These are phyloP conservation scores for Oryza glumipatula DNA, from an alignment of 176 grass and related monocot genomes.

Conservation along the genomic window DNA sequence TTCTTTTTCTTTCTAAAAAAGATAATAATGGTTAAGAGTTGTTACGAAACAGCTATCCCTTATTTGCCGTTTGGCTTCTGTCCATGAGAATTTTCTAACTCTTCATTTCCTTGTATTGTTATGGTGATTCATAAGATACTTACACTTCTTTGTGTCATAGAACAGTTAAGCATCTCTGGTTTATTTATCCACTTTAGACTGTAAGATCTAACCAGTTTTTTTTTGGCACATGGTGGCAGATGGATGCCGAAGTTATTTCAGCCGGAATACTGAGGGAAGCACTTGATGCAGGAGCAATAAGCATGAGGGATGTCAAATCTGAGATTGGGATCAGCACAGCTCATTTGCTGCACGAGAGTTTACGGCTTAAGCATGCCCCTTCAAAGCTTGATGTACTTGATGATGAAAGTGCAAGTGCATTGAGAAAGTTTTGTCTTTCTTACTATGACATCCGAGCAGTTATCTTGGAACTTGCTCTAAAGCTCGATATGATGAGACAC, in stretches of 20 bases:
- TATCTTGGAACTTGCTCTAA: conserved; percentile 76
- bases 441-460: conserved; percentile 93
- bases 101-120: background rate
- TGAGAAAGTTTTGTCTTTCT: conserved; percentile 83
- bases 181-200: background rate
- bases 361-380: conserved; percentile 72
- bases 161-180: background rate
- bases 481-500: conserved; percentile 83
- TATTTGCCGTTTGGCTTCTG: conserved; percentile 1
- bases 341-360: conserved; percentile 79
- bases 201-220: conserved; percentile 4
- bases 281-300: conserved; percentile 72
- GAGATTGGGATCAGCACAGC: conserved; percentile 64
- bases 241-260: conserved; percentile 98
- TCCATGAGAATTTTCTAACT: background rate
- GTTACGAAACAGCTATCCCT: background rate
- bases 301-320: conserved; percentile 69
- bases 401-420: conserved; percentile 65
- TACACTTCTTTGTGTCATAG: conserved; percentile 15
- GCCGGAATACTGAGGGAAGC: conserved; percentile 84
- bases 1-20: no score
- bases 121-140: conserved; percentile 18
- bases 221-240: conserved; percentile 49
- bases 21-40: background rate
- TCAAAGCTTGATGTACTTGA: conserved; percentile 76